Conservation (phyloP, 805 yeast genomes). For the Groenewaldozyma tartarivorans region DNA sequence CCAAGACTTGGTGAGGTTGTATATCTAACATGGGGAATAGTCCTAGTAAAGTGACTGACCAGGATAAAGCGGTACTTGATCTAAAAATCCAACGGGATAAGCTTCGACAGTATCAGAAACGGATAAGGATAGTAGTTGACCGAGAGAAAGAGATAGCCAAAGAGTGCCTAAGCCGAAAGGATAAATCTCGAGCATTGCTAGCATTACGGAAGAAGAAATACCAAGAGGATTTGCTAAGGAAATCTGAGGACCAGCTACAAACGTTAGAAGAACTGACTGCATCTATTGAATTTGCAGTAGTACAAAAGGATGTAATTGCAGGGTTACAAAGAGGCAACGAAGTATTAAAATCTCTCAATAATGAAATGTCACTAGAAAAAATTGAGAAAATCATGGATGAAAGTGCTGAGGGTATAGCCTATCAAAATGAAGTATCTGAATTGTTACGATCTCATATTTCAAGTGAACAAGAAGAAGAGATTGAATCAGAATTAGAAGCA, state of each 20-base stretch:
- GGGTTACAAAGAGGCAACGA: conserved; percentile 77
- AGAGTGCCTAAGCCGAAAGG: conserved; percentile 41
- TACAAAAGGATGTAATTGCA: conserved; percentile 74
- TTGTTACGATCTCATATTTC: conserved; percentile 30
- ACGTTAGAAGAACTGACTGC: conserved; percentile 58
- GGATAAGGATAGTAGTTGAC: conserved; percentile 46
- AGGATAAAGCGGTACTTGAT: conserved; percentile 80
- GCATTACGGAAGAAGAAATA: conserved; percentile 71
- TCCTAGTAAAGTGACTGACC: conserved; percentile 56
- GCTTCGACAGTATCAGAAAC: conserved; percentile 59
- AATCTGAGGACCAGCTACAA: conserved; percentile 68
- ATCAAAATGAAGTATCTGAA: conserved; percentile 47
- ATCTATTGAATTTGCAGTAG: conserved; percentile 72
- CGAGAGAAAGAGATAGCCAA: conserved; percentile 56
- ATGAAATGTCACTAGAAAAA: conserved; percentile 65
- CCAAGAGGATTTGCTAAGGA: conserved; percentile 61
- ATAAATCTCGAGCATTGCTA: conserved; percentile 53
- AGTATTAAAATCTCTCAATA: conserved; percentile 65
- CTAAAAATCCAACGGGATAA: conserved; percentile 84
- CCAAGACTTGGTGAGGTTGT: background rate
- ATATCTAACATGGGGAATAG: conserved; percentile 28
- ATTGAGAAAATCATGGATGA: conserved; percentile 82
- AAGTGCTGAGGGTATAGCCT: conserved; percentile 67
- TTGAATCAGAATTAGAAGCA: conserved; percentile 24
- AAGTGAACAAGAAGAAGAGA: conserved; percentile 28